phyloP scores from a whole-genome alignment of 345 rosid genomes.

The Chamaenerion angustifolium region DNA sequence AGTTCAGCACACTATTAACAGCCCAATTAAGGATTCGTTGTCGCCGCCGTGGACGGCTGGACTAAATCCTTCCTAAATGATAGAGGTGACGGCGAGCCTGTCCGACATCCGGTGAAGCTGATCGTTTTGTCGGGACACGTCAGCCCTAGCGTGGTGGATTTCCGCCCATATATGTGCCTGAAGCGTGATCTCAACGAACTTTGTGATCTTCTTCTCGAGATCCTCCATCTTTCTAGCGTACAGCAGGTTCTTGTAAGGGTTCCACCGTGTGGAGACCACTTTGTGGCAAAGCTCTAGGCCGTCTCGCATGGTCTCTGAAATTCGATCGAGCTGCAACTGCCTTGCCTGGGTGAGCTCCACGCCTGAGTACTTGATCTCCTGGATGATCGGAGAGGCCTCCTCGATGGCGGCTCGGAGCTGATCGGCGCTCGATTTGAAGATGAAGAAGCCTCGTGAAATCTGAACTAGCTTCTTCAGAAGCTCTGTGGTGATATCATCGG shows the following conservation, averaged over 20 bases:
- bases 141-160: conserved; percentile 17
- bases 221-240: conserved; percentile 52
- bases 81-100: too few relatives aligned
- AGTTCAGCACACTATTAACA: too few relatives aligned
- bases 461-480: conserved; percentile 1
- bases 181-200: conserved; percentile 26
- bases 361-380: conserved; percentile 7
- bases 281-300: conserved; percentile 6
- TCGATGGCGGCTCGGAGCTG: conserved; percentile 3
- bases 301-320: background rate
- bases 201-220: conserved; percentile 33
- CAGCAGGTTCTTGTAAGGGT: conserved; percentile 35
- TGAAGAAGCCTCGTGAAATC: background rate
- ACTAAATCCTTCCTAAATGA: too few relatives aligned
- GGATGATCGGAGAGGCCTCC: conserved; percentile 3
- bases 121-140: too few relatives aligned
- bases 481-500: background rate
- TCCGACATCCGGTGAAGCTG: too few relatives aligned
- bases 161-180: conserved; percentile 51
- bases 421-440: conserved; percentile 2
- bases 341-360: conserved; percentile 7
- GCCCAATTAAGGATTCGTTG: too few relatives aligned
- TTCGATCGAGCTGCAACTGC: conserved; percentile 4
- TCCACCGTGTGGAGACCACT: conserved; percentile 39
- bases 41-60: background rate